phyloP scores from a whole-genome alignment of 2,329 filamentous ascomycete species.

The Aspergillus oerlinghausenensis region DNA sequence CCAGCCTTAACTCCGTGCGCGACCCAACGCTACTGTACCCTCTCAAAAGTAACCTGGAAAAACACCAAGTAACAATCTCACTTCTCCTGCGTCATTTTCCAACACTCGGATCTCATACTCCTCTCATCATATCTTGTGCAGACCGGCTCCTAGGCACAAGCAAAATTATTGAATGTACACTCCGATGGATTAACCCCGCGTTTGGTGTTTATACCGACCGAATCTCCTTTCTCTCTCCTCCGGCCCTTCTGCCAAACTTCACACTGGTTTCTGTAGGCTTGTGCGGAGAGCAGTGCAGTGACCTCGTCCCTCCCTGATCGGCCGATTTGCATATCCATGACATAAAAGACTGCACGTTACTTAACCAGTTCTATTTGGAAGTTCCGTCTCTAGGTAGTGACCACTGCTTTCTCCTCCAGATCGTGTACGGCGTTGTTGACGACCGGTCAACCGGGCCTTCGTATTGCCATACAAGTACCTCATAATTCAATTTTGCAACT shows the following conservation, averaged over 20 bases:
- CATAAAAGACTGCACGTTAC: background rate
- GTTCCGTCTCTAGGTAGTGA: background rate
- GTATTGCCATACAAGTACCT: background rate
- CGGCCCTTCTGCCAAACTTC: background rate
- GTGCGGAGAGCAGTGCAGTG: background rate
- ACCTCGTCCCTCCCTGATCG: slow-evolving; percentile 6
- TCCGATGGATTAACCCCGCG: slow-evolving; percentile 3
- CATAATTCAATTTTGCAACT: slow-evolving; percentile 1
- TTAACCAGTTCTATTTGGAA: background rate
- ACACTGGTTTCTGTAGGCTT: background rate
- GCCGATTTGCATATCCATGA: background rate
- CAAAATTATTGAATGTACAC: background rate
- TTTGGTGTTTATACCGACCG: background rate
- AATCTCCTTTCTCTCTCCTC: background rate
- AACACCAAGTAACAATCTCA: background rate
- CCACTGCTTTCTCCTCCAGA: background rate
- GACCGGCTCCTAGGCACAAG: background rate
- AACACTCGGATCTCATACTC: background rate
- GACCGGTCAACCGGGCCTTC: background rate
- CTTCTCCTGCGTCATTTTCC: background rate
- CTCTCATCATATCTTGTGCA: background rate
- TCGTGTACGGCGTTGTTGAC: background rate
- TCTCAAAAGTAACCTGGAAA: background rate
- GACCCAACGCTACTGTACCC: background rate
- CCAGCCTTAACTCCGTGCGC: background rate